A percentile compares a stretch with the other conserved stretches of the same genome.
phyloP scores from a whole-genome alignment of 768 basidiomycete genomes.

The Phylloporus sp. region DNA sequence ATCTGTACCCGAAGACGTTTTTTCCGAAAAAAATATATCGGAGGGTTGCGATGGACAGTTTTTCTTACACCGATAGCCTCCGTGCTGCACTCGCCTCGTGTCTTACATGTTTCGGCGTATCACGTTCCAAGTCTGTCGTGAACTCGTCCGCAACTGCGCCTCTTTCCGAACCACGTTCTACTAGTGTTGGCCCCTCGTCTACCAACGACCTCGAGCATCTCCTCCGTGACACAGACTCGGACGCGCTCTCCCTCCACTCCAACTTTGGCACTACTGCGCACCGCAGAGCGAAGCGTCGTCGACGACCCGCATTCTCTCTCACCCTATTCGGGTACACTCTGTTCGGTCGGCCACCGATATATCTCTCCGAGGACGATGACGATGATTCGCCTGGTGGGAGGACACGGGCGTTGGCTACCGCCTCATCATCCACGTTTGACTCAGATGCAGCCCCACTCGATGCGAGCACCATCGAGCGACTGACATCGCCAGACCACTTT shows the following conservation, averaged over 20 bases:
- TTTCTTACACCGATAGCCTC: slow-evolving; percentile 62
- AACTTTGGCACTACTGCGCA: slow-evolving; percentile 41
- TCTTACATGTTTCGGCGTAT: slow-evolving; percentile 50
- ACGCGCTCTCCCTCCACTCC: slow-evolving; percentile 65
- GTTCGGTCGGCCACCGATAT: slow-evolving; percentile 61
- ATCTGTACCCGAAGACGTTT: background rate
- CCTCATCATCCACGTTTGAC: slow-evolving; percentile 51
- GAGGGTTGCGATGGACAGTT: slow-evolving; percentile 35
- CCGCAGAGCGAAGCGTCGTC: slow-evolving; percentile 32
- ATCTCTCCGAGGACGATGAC: slow-evolving; percentile 56
- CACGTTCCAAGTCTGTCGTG: slow-evolving; percentile 30
- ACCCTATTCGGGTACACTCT: slow-evolving; percentile 64
- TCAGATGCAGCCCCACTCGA: slow-evolving; percentile 69
- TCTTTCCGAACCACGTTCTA: slow-evolving; percentile 27
- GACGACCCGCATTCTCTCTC: slow-evolving; percentile 37
- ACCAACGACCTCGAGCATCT: slow-evolving; percentile 47
- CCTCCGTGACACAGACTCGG: slow-evolving; percentile 48
- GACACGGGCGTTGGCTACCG: slow-evolving; percentile 23
- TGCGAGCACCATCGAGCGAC: slow-evolving; percentile 48
- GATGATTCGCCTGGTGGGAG: slow-evolving; percentile 23
- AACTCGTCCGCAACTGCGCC: slow-evolving; percentile 7
- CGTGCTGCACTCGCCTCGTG: slow-evolving; percentile 58
- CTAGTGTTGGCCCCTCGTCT: slow-evolving; percentile 2
- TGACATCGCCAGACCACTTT: slow-evolving; percentile 41
- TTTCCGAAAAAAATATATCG: background rate